Conservation (phyloP, 768 basidiomycete species). For the Trametes cinnabarina region DNA sequence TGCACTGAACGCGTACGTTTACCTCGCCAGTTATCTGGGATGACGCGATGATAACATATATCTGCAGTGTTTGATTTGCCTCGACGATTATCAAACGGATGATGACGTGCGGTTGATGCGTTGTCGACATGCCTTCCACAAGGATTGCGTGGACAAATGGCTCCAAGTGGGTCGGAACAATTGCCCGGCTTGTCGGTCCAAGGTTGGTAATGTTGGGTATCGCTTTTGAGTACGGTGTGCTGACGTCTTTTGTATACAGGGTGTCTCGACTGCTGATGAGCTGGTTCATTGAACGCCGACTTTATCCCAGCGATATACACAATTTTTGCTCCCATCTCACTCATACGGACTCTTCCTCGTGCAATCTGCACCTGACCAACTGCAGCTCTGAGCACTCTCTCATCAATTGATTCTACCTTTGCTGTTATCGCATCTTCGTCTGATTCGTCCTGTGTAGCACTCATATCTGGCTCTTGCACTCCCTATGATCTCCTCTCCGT, state of each 20-base stretch:
- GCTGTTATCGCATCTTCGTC: constrained; percentile 13
- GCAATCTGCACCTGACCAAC: background rate
- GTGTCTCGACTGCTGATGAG: constrained; percentile 22
- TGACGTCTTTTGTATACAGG: constrained; percentile 5
- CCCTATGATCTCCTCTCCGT: background rate
- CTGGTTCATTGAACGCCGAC: background rate
- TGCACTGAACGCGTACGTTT: constrained; percentile 72
- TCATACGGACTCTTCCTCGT: background rate
- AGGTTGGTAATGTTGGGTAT: constrained; percentile 51
- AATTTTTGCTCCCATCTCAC: background rate
- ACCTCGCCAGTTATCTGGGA: background rate
- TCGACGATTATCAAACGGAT: constrained; percentile 78
- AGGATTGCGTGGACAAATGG: constrained; percentile 86
- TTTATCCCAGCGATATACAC: background rate
- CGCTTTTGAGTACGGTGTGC: background rate
- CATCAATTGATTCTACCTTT: background rate
- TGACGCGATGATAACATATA: background rate
- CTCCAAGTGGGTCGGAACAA: constrained; percentile 77
- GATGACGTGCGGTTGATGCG: constrained; percentile 78
- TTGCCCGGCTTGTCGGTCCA: constrained; percentile 87
- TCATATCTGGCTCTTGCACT: background rate
- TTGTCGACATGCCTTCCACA: constrained; percentile 91
- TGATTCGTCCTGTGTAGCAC: constrained; percentile 8
- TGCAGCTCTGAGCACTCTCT: background rate
- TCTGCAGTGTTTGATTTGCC: constrained; percentile 74